Base-by-base conservation (phyloP, 208 protist species). In the Acanthamoeba lenticulata region DNA sequence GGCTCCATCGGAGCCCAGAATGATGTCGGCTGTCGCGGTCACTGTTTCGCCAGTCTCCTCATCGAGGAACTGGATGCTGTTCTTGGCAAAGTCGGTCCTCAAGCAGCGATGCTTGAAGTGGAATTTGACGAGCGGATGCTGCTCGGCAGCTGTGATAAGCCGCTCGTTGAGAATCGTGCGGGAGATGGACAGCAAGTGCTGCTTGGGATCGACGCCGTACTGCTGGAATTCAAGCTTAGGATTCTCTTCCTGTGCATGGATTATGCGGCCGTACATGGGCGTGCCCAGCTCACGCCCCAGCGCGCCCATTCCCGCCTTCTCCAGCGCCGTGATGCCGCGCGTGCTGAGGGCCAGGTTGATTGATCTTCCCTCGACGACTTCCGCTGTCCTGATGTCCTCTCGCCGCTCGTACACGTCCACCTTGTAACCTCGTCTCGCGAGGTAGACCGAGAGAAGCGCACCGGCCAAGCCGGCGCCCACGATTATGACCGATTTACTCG, bases 211-310 rank as follows among this genome's bases (percentile, higher is more conserved):
- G 36, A 85, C 67, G 34, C 90, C 90, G 62, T 93, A 93, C 42
- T 77, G 90, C 55, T 69, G 42, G 42, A 85, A 93, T 21, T 77
- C 32, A 1, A 81, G 62, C 38, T 52, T 45, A 32, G 67, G 45
- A 27, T 93, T 27, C 36, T 74, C 74, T 29, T 92, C 47, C 32
- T 79, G 88, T 24, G 69, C 65, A 29, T 94, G 91, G 40, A 94
- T 94, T 15, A 69, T 69, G n/a, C 91, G 91, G 32, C 69, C 91
- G 72, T 69, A 86, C 91, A 94, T 94, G 45, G 91, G 91, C 36
- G 52, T 67, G 72, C 55, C 60, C 34, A 79, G 45, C 52, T 94
- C 69, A 0, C 13, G 4, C 27, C 55, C 60, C 5, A 79, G 29
- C 21, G 62, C 19, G 15, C 60, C 91, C 42, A 94, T 27, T 24